Evolutionary conservation across 176 grass and related monocot species (phyloP).

Genomic region (Elaeis guineensis): DNA sequence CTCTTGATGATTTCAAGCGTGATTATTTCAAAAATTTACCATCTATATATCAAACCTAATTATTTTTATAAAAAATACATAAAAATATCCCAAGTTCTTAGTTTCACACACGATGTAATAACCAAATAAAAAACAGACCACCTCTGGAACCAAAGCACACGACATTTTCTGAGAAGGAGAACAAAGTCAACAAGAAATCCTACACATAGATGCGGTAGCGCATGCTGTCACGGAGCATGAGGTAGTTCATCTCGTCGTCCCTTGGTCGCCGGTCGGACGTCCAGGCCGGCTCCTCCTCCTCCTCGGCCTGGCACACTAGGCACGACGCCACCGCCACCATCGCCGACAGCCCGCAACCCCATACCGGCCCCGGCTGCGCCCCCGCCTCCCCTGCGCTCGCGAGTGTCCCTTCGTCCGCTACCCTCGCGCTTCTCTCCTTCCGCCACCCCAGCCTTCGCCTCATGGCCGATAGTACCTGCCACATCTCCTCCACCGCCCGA

Average conservation of each 20-base stretch:
- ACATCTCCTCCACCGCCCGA: neutral
- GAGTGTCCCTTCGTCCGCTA: neutral
- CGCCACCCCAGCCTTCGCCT: conserved; percentile 6
- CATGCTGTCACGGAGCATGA: conserved; percentile 75
- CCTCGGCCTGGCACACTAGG: conserved; percentile 19
- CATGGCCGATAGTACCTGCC: neutral
- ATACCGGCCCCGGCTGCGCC: neutral
- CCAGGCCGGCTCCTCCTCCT: conserved; percentile 18
- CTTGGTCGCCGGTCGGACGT: conserved; percentile 21
- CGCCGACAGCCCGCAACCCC: conserved; percentile 25
- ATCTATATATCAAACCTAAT: too few species aligned
- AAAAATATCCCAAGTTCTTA: too few species aligned
- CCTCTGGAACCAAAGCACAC: neutral
- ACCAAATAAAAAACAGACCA: too few species aligned
- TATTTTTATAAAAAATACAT: too few species aligned
- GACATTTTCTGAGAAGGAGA: neutral
- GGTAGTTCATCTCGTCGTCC: conserved; percentile 55
- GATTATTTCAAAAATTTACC: too few species aligned
- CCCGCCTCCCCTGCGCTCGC: neutral
- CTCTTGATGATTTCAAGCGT: too few species aligned
- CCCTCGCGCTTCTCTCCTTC: conserved; percentile 4
- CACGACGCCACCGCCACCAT: conserved; percentile 35
- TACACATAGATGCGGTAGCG: conserved; percentile 69
- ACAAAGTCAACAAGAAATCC: neutral
- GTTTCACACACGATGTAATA: too few species aligned